Percentiles rank a stretch among this genome's conserved stretches.
Evolutionary conservation across 441 rosid genomes (phyloP).

Genomic region (Croton laevigatus): DNA sequence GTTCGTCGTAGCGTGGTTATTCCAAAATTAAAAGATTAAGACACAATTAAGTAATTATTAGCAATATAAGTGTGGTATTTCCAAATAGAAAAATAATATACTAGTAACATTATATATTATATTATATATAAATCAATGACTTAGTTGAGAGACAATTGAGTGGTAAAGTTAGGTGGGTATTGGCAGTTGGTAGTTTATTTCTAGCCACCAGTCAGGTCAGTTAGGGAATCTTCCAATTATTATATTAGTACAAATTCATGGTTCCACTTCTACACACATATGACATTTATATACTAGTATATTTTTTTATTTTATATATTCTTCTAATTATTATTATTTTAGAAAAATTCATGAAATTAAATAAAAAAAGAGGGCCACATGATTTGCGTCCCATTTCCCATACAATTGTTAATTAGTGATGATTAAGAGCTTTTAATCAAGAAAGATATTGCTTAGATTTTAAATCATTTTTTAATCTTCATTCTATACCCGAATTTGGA

Average conservation of each 20-base stretch:
- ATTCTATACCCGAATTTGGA: slow-evolving; percentile 16
- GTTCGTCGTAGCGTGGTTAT: too few relatives aligned
- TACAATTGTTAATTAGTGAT: slow-evolving; percentile 19
- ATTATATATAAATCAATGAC: neutral
- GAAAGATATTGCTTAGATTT: slow-evolving; percentile 3
- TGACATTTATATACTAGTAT: neutral
- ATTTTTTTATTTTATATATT: too few relatives aligned
- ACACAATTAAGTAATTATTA: neutral
- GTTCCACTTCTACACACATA: neutral
- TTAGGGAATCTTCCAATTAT: slow-evolving; percentile 25
- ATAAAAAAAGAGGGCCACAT: slow-evolving; percentile 23
- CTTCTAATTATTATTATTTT: neutral
- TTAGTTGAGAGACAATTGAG: neutral
- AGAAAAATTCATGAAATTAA: slow-evolving; percentile 2
- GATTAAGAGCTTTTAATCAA: neutral
- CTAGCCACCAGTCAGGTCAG: slow-evolving; percentile 20
- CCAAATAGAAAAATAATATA: neutral
- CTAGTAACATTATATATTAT: too few relatives aligned
- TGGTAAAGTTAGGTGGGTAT: slow-evolving; percentile 25
- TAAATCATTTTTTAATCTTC: neutral
- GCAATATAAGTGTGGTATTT: neutral
- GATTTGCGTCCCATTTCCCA: slow-evolving; percentile 36
- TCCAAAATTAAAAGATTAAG: too few relatives aligned
- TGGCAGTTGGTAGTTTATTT: slow-evolving; percentile 46
- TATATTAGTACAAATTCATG: slow-evolving; percentile 2